Evolutionary conservation across 2,329 filamentous ascomycete species (phyloP).

Genomic region (Atkinsonella texensis): DNA sequence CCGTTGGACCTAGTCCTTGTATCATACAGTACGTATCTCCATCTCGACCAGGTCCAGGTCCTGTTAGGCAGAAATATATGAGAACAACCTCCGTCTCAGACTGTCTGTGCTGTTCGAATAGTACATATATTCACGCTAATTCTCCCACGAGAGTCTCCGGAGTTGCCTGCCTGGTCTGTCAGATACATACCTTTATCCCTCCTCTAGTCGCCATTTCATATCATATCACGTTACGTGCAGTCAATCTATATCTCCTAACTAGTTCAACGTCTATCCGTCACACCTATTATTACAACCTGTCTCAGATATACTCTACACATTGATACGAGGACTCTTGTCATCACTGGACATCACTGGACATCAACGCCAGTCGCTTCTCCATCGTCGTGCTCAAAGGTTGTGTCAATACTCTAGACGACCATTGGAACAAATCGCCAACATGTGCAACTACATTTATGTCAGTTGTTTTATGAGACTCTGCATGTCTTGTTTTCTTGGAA

Average conservation of each 20-base stretch:
- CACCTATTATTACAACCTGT: not conserved
- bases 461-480: slow-evolving; percentile 7
- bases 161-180: not conserved
- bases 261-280: not conserved
- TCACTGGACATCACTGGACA: not conserved
- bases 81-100: not conserved
- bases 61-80: not conserved
- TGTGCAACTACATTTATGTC: slow-evolving; percentile 42
- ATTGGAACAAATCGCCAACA: slow-evolving; percentile 13
- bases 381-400: too few relatives aligned
- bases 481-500: not conserved
- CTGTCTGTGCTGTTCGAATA: not conserved
- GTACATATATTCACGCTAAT: not conserved
- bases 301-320: too few relatives aligned
- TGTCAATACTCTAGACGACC: not conserved
- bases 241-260: not conserved
- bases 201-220: not conserved
- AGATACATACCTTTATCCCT: not conserved
- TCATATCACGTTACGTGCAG: not conserved
- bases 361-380: too few relatives aligned
- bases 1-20: not conserved
- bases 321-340: too few relatives aligned
- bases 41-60: not conserved
- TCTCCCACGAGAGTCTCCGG: not conserved
- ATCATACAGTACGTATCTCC: not conserved